phyloP scores from a whole-genome alignment of 371 early-diverging fungal genomes.

The Phascolomyces articulosus region DNA sequence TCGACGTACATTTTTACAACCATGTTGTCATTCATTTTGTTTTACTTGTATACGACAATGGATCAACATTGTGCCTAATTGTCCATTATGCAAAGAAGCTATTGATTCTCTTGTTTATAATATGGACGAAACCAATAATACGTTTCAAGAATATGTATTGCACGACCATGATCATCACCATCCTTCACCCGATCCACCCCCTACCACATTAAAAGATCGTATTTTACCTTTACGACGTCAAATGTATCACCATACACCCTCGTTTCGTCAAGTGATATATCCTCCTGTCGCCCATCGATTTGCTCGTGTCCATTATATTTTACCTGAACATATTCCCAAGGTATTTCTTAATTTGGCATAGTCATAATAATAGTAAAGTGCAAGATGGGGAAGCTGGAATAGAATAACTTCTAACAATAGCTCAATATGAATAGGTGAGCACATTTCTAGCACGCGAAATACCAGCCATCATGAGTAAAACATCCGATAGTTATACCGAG shows the following conservation, averaged over 20 bases:
- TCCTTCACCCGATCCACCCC: conserved; percentile 22
- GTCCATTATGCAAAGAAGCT: conserved; percentile 63
- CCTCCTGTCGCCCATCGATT: conserved; percentile 26
- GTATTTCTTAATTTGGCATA: conserved; percentile 8
- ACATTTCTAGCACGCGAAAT: conserved; percentile 36
- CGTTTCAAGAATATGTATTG: conserved; percentile 43
- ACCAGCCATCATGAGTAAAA: conserved; percentile 26
- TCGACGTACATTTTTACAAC: conserved; percentile 54
- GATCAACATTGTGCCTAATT: conserved; percentile 53
- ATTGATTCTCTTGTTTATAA: conserved; percentile 39
- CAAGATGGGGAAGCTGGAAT: background rate
- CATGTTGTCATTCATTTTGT: conserved; percentile 70
- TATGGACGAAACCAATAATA: conserved; percentile 35
- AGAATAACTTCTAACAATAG: too few species aligned
- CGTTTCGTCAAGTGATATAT: conserved; percentile 9
- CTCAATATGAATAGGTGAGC: too few species aligned
- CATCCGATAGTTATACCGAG: conserved; percentile 28
- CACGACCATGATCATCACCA: conserved; percentile 35
- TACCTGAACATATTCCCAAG: conserved; percentile 43
- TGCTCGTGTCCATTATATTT: conserved; percentile 18
- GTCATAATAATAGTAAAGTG: background rate
- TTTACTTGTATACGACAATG: conserved; percentile 63
- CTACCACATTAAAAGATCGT: conserved; percentile 19
- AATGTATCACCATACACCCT: conserved; percentile 19
- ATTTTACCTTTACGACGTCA: conserved; percentile 20